A percentile compares a stretch with the other conserved stretches of the same genome.
Evolutionary conservation across 2,329 filamentous ascomycete genomes (phyloP).

Genomic region (Penicillium thymicola): DNA sequence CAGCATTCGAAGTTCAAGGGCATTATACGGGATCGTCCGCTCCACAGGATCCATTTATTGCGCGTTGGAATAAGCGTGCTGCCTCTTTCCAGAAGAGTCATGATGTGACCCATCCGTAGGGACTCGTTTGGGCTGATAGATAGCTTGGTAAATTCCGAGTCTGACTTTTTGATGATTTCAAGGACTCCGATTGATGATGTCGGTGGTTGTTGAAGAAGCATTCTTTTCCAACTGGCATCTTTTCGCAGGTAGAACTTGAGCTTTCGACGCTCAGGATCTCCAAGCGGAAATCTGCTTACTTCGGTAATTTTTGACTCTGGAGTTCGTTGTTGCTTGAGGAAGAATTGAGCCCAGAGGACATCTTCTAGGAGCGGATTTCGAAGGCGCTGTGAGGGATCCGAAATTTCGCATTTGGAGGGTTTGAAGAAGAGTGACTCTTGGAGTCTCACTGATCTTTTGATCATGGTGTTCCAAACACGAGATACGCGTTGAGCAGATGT

Average conservation of each 20-base stretch:
- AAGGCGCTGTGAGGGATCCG: not conserved
- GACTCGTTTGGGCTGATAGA: not conserved
- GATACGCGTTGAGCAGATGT: constrained; percentile 8
- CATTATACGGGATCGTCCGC: constrained; percentile 3
- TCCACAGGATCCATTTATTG: constrained; percentile 11
- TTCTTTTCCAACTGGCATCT: constrained; percentile 6
- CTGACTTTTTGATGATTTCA: constrained; percentile 9
- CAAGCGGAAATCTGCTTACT: constrained; percentile 5
- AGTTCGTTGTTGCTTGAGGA: constrained; percentile 3
- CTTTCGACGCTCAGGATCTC: not conserved
- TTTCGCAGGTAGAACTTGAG: constrained; percentile 1
- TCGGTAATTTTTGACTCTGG: not conserved
- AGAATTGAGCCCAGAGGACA: constrained; percentile 8
- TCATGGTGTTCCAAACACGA: not conserved
- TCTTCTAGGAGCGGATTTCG: constrained; percentile 9
- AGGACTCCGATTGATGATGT: constrained; percentile 5
- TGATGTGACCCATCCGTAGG: constrained; percentile 3
- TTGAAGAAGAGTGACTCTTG: constrained; percentile 5
- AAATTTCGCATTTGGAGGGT: not conserved
- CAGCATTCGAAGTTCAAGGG: constrained; percentile 7
- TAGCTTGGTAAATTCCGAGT: constrained; percentile 5
- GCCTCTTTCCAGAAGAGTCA: constrained; percentile 1
- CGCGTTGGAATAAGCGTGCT: constrained; percentile 6
- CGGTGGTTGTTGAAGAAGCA: constrained; percentile 8
- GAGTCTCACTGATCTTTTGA: not conserved